Percentiles rank a stretch among this genome's conserved stretches.
Conservation (phyloP, 257 asterid genomes). For the Verbena officinalis region DNA sequence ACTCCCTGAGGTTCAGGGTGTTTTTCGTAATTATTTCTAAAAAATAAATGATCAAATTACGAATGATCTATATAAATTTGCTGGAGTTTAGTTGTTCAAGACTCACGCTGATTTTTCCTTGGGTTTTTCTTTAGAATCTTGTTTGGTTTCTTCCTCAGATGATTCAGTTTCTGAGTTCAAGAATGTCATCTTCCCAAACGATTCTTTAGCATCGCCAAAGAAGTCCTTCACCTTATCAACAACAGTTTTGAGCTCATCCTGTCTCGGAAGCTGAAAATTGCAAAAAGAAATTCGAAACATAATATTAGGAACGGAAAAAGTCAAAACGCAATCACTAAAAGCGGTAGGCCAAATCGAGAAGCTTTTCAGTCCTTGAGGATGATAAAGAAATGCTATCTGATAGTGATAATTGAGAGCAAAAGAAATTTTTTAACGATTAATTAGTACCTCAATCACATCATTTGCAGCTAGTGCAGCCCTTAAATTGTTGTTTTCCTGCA, state of each 20-base stretch:
- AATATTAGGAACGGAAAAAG: too few relatives aligned
- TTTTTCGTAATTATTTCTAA: too few relatives aligned
- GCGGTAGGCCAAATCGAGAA: too few relatives aligned
- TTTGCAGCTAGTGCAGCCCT: constrained; percentile 73
- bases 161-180: constrained; percentile 53
- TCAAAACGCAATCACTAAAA: too few relatives aligned
- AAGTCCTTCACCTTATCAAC: constrained; percentile 89
- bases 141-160: constrained; percentile 53
- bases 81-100: not conserved
- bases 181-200: constrained; percentile 85
- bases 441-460: constrained; percentile 81
- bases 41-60: not conserved
- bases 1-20: too few relatives aligned
- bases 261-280: constrained; percentile 67
- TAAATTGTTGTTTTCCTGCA: constrained; percentile 83
- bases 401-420: not conserved
- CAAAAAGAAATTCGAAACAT: not conserved
- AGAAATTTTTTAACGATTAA: not conserved
- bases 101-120: constrained; percentile 66
- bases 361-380: too few relatives aligned
- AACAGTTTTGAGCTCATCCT: constrained; percentile 85
- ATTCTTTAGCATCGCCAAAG: constrained; percentile 89
- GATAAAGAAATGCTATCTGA: not conserved
- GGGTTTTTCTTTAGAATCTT: constrained; percentile 54
- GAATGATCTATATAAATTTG: not conserved